These are phyloP conservation scores for Diaporthe velutina DNA, from an alignment of 2,329 filamentous ascomycete species.

Conservation along the genomic window DNA sequence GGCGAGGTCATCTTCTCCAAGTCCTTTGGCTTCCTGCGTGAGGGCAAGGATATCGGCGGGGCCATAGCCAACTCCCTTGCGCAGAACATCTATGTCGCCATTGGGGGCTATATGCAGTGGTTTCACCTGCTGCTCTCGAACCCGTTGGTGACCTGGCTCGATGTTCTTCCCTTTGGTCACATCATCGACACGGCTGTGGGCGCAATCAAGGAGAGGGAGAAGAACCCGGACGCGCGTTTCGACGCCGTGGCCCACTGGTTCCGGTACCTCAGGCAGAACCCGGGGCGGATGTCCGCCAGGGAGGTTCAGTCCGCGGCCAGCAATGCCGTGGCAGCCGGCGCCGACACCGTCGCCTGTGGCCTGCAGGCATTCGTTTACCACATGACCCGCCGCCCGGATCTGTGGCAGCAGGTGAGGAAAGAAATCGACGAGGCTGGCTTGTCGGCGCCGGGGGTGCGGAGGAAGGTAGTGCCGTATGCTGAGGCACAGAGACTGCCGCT, in stretches of 20 bases:
- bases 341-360: slow-evolving; percentile 43
- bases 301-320: slow-evolving; percentile 42
- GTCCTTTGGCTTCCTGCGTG: slow-evolving; percentile 46
- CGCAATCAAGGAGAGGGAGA: slow-evolving; percentile 39
- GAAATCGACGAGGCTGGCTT: slow-evolving; percentile 43
- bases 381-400: slow-evolving; percentile 42
- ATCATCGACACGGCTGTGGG: slow-evolving; percentile 41
- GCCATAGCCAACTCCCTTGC: slow-evolving; percentile 43
- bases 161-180: slow-evolving; percentile 44
- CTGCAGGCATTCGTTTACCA: slow-evolving; percentile 46
- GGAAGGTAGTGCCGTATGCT: slow-evolving; percentile 41
- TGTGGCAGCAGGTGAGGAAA: slow-evolving; percentile 37
- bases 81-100: slow-evolving; percentile 38
- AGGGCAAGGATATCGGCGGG: slow-evolving; percentile 47
- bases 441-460: background rate
- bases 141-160: slow-evolving; percentile 44
- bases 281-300: slow-evolving; percentile 41
- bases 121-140: slow-evolving; percentile 45
- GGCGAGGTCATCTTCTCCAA: slow-evolving; percentile 50
- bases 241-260: slow-evolving; percentile 47
- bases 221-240: slow-evolving; percentile 41
- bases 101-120: slow-evolving; percentile 42
- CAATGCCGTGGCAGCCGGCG: slow-evolving; percentile 42
- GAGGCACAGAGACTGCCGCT: slow-evolving; percentile 49
- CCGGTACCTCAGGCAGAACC: slow-evolving; percentile 37